Conservation (phyloP, 2,329 filamentous ascomycete genomes). For the Venturia effusa region DNA sequence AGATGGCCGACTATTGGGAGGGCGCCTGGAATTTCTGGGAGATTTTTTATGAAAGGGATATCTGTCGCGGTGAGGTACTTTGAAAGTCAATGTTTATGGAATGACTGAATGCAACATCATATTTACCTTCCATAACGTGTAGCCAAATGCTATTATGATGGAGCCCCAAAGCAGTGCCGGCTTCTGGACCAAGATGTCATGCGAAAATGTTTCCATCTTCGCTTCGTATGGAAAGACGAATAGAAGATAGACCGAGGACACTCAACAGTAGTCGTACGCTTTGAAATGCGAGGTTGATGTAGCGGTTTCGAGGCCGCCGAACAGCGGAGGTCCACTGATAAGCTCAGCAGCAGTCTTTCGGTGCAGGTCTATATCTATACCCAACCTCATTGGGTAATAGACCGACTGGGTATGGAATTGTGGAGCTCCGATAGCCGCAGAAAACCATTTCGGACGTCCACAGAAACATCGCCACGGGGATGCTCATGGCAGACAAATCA, state of each 20-base stretch:
- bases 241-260: neutral
- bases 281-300: neutral
- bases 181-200: neutral
- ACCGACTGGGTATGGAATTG: neutral
- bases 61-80: constrained; percentile 28
- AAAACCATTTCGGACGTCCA: neutral
- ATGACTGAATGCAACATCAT: neutral
- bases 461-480: neutral
- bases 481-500: neutral
- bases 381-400: neutral
- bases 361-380: neutral
- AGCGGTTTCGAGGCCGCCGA: constrained; percentile 3
- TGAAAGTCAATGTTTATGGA: neutral
- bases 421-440: neutral
- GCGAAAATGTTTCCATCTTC: neutral
- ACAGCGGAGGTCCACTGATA: constrained; percentile 4
- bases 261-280: neutral
- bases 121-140: neutral
- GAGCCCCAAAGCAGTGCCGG: neutral
- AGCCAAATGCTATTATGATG: neutral
- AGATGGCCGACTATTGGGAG: constrained; percentile 41
- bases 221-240: no score
- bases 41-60: constrained; percentile 37
- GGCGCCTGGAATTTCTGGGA: constrained; percentile 41
- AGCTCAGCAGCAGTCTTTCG: neutral